Base-by-base conservation (phyloP, 257 asterid genomes). In the Nyctanthes arbortristis region DNA sequence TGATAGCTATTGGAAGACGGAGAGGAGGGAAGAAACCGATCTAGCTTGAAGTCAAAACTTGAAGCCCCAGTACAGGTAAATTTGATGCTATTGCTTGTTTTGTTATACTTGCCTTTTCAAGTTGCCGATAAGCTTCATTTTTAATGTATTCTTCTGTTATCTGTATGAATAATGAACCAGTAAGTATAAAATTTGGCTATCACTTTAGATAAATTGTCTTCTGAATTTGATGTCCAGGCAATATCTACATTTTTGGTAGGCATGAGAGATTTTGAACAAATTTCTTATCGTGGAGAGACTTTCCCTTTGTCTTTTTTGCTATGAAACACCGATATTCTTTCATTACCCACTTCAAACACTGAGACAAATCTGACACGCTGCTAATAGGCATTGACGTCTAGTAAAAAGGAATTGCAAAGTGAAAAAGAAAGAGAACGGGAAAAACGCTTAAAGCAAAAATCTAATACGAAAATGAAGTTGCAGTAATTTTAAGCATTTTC, bases 1-100 rank as follows among this genome's bases (percentile, higher is more conserved):
- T 66, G 64, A 59, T 79, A 94, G 99, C 89, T 94, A 63, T 79
- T 94, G 80, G 97, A 94, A 81, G 97, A 94, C 81, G 97, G 97
- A 72, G 99, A 89, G 77, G 99, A 94, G 63, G 97, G 96, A 32
- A 94, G 84, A 79, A 81, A 14, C 63, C 78, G 95, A 74, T 76
- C 92, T 65, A 76, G 84, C 31, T 80, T 89, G 85, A 86, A 89
- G 83, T 81, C 97, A 76, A 94, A 94, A 78, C 93, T 91, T 72
- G 99, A 94, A 74, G 96, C 86, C 59, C 97, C 99, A 7, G 99
- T 92, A 73, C 99, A 94, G 97, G 99, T 94, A 79, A 74, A 0
- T 73, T 78, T 71, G 40, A 34, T 67, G 29, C 13, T n/a, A n/a
- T 18, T 22, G 39, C 67, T 40, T 47, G 43, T 54, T 40, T 67